A percentile compares a stretch with the other conserved stretches of the same genome.
Evolutionary conservation across 106 monocot species (phyloP).

Genomic region (Platanthera guangdongensis): DNA sequence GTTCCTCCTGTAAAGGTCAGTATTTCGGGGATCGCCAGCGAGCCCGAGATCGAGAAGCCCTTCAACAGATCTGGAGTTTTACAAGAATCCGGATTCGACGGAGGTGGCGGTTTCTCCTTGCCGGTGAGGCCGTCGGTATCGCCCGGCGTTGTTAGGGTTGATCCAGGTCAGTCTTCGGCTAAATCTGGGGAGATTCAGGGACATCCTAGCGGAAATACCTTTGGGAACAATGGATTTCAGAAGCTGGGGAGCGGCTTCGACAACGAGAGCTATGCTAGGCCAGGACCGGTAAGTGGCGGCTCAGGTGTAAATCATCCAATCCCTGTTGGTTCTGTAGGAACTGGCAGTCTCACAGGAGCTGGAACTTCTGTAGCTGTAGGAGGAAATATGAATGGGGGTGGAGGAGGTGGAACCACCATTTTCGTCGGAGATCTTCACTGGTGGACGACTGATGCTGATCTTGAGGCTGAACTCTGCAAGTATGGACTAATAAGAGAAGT

Average conservation of each 20-base stretch:
- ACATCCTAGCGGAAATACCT: slow-evolving; percentile 9
- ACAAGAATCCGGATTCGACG: neutral
- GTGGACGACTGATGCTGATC: slow-evolving; percentile 75
- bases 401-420: slow-evolving; percentile 29
- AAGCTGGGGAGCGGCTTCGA: slow-evolving; percentile 1
- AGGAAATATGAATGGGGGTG: slow-evolving; percentile 6
- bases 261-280: neutral
- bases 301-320: neutral
- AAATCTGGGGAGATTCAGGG: slow-evolving; percentile 13
- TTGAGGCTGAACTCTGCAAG: slow-evolving; percentile 37
- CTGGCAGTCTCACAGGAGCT: neutral
- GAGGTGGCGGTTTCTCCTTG: slow-evolving; percentile 8
- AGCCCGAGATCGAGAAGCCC: slow-evolving; percentile 1
- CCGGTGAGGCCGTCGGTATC: slow-evolving; percentile 5
- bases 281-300: neutral
- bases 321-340: neutral
- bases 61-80: neutral
- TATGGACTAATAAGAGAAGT: slow-evolving; percentile 62
- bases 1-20: slow-evolving; percentile 9
- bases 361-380: neutral
- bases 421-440: slow-evolving; percentile 66
- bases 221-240: slow-evolving; percentile 17
- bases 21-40: slow-evolving; percentile 19
- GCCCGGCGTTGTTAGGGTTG: slow-evolving; percentile 2
- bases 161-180: neutral